These are phyloP conservation scores for Arctostaphylos glauca DNA, from an alignment of 148 eudicot genomes.

Conservation along the genomic window DNA sequence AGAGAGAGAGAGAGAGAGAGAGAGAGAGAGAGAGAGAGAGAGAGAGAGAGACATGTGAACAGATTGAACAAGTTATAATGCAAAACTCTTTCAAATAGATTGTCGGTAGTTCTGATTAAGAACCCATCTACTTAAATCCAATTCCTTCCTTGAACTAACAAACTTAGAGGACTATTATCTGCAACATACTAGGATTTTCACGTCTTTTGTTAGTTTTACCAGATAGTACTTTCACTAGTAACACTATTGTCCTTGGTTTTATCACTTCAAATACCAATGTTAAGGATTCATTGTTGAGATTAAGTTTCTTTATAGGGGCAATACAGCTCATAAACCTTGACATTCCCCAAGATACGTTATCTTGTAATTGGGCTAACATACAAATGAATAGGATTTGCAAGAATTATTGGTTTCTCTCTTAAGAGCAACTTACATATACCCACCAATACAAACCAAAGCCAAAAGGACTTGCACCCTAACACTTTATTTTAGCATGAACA, in stretches of 20 bases:
- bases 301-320: neutral
- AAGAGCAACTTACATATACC: neutral
- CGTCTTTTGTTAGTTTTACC: neutral
- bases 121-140: neutral
- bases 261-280: neutral
- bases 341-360: neutral
- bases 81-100: neutral
- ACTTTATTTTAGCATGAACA: neutral
- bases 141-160: neutral
- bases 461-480: neutral
- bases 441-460: neutral
- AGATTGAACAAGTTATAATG: neutral
- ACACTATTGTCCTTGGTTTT: neutral
- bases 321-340: neutral
- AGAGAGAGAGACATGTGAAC: neutral
- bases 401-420: neutral
- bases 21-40: no score
- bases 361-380: neutral
- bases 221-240: neutral
- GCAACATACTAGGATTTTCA: neutral
- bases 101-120: neutral
- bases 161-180: neutral
- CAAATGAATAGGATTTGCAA: neutral
- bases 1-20: neutral
- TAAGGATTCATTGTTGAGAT: neutral